phyloP scores from a whole-genome alignment of 306 rosid species.

The Astragalus membranaceus region DNA sequence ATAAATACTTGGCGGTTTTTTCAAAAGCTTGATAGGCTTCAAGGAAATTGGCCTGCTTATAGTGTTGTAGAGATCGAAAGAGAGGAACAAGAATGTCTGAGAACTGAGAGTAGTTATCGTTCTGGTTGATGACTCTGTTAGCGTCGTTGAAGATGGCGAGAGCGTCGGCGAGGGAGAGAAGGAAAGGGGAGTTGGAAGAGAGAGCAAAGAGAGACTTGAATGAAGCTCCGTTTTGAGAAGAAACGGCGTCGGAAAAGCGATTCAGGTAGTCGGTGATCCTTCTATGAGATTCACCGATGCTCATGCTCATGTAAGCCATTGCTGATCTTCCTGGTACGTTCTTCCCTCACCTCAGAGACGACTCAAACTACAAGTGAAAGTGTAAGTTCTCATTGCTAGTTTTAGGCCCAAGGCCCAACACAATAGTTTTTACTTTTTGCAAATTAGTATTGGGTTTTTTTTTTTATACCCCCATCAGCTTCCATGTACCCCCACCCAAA shows the following conservation, averaged over 20 bases:
- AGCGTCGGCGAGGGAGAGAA: constrained; percentile 72
- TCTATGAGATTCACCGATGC: constrained; percentile 94
- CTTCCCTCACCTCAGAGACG: neutral
- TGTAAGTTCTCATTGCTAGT: neutral
- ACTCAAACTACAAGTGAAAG: neutral
- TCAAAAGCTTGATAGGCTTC: constrained; percentile 80
- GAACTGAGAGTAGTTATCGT: constrained; percentile 53
- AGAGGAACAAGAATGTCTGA: constrained; percentile 54
- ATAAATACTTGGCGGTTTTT: constrained; percentile 72
- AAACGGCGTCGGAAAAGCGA: constrained; percentile 67
- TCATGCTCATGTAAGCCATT: constrained; percentile 88
- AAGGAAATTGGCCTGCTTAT: constrained; percentile 42
- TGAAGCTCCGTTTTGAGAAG: constrained; percentile 60
- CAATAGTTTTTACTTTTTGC: too few relatives aligned
- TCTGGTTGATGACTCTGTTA: constrained; percentile 62
- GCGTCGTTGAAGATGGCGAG: constrained; percentile 69
- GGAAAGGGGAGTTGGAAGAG: constrained; percentile 51
- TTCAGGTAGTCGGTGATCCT: constrained; percentile 71
- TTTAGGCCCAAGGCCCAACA: neutral
- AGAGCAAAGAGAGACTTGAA: constrained; percentile 67
- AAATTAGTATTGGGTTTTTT: too few relatives aligned
- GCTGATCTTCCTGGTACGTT: neutral
- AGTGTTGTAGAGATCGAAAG: constrained; percentile 70
- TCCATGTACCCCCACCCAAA: too few relatives aligned
- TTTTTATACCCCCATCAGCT: too few relatives aligned